Evolutionary conservation across 257 asterid species (phyloP).

Genomic region (Echites panduratus): DNA sequence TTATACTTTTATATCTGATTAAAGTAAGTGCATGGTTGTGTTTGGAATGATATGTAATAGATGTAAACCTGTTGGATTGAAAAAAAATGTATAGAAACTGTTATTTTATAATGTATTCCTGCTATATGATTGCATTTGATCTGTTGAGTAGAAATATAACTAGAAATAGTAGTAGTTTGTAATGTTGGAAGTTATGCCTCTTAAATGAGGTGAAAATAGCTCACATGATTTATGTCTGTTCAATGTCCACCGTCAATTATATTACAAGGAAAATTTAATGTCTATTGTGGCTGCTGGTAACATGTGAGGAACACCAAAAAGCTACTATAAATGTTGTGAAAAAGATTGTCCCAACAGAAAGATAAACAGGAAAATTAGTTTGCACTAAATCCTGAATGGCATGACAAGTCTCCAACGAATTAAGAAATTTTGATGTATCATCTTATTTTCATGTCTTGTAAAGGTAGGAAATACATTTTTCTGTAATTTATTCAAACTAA

Average conservation of each 20-base stretch:
- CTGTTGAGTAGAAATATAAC: neutral
- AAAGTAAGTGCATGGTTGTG: neutral
- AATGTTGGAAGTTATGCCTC: neutral
- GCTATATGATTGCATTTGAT: neutral
- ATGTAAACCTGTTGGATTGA: neutral
- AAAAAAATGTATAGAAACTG: neutral
- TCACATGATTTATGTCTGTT: neutral
- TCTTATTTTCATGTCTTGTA: neutral
- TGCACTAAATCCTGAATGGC: neutral
- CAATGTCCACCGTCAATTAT: neutral
- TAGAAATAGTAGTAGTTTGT: neutral
- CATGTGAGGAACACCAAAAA: neutral
- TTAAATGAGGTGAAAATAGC: neutral
- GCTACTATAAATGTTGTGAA: neutral
- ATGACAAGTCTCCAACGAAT: neutral
- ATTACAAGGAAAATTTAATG: neutral
- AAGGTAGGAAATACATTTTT: neutral
- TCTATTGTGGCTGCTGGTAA: neutral
- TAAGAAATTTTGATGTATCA: neutral
- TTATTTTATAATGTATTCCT: neutral
- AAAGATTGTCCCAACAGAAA: neutral
- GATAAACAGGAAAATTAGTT: neutral
- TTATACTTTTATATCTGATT: neutral
- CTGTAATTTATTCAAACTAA: neutral
- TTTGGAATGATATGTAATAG: neutral